Percentiles rank a stretch among this genome's conserved stretches.
Evolutionary conservation across 208 protist genomes (phyloP).

Genomic region (Acanthamoeba pearcei): DNA sequence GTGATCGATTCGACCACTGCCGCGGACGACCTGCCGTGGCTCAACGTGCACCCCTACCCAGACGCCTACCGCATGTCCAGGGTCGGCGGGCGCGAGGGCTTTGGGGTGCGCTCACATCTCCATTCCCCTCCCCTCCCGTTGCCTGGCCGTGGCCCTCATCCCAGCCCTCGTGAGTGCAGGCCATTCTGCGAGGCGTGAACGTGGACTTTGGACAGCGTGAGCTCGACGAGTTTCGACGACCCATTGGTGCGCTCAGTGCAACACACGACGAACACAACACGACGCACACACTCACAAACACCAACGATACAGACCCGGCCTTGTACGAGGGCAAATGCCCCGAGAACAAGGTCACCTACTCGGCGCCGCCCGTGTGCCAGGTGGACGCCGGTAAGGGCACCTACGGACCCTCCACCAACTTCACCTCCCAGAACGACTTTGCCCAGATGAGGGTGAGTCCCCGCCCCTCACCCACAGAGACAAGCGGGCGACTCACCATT

Average conservation of each 20-base stretch:
- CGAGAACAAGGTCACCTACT: not conserved
- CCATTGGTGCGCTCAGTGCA: not conserved
- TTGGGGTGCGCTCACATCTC: not conserved
- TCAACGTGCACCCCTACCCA: not conserved
- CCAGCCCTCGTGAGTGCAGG: not conserved
- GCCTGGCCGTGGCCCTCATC: not conserved
- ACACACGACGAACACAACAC: not conserved
- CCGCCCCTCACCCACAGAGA: too few relatives aligned
- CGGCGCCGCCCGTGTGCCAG: not conserved
- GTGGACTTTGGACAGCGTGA: not conserved
- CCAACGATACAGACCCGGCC: not conserved
- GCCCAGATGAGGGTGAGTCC: not conserved
- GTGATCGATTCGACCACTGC: not conserved
- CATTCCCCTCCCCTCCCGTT: not conserved
- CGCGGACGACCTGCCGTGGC: not conserved
- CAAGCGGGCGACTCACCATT: too few relatives aligned
- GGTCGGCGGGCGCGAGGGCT: not conserved
- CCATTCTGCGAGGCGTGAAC: not conserved
- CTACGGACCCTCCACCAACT: not conserved
- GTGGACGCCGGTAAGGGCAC: not conserved
- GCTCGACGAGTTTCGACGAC: not conserved
- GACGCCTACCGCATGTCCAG: not conserved
- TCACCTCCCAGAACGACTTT: conserved; percentile 13
- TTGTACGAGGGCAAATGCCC: conserved; percentile 23
- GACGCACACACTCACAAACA: not conserved